Conservation (phyloP, 257 asterid species). For the Capsicum chinense region DNA sequence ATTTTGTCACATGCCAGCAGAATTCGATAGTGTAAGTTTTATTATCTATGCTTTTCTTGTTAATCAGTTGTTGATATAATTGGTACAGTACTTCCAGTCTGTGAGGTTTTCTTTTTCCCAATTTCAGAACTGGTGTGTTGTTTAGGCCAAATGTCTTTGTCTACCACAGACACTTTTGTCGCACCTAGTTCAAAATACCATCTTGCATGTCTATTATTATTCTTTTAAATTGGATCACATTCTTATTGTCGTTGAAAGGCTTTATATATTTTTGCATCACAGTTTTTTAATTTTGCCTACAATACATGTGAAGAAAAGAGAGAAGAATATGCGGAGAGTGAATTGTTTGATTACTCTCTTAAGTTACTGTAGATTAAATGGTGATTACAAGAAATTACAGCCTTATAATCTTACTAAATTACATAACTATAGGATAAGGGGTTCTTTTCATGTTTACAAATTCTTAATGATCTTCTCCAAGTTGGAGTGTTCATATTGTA, state of each 20-base stretch:
- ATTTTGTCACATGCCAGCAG: constrained; percentile 70
- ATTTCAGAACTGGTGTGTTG: neutral
- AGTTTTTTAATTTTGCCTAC: neutral
- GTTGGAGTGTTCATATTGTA: neutral
- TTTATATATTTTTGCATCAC: neutral
- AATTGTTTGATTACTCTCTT: constrained; percentile 18
- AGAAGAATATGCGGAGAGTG: constrained; percentile 22
- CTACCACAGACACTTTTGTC: neutral
- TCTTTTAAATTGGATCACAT: constrained; percentile 15
- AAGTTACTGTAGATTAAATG: neutral
- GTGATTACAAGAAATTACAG: constrained; percentile 14
- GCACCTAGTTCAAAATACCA: constrained; percentile 8
- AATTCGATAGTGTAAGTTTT: constrained; percentile 67
- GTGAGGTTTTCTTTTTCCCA: constrained; percentile 5
- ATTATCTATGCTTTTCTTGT: constrained; percentile 7
- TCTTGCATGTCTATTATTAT: constrained; percentile 13
- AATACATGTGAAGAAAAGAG: neutral
- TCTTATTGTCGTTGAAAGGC: neutral
- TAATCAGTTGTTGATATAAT: neutral
- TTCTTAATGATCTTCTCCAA: neutral
- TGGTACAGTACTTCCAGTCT: neutral
- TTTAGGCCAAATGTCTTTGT: neutral
- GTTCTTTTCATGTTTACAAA: neutral
- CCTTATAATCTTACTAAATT: neutral
- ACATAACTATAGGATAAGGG: neutral